Conservation (phyloP, 495 filamentous ascomycete genomes). For the Lepraria neglecta region DNA sequence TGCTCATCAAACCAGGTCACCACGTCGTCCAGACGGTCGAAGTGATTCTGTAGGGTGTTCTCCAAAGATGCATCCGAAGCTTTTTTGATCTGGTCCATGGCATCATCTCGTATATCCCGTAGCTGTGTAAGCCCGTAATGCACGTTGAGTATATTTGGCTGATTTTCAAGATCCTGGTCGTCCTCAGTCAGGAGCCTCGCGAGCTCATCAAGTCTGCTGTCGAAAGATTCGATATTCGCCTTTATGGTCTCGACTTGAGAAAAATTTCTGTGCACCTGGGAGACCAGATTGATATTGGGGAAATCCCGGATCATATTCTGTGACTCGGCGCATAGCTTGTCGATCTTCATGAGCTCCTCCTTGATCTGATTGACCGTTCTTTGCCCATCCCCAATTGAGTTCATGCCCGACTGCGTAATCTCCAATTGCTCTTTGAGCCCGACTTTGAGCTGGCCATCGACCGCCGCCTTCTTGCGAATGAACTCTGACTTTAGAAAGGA, state of each 20-base stretch:
- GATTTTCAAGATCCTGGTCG: constrained; percentile 76
- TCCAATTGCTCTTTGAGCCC: constrained; percentile 86
- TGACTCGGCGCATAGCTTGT: constrained; percentile 91
- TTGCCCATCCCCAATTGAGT: constrained; percentile 75
- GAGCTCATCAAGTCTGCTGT: constrained; percentile 63
- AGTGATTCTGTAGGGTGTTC: constrained; percentile 79
- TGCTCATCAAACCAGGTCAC: constrained; percentile 95
- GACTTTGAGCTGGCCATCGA: constrained; percentile 81
- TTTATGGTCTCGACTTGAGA: constrained; percentile 88
- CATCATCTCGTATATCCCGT: constrained; percentile 88
- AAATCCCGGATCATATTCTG: constrained; percentile 97
- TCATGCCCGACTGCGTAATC: constrained; percentile 87
- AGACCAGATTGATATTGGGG: constrained; percentile 88
- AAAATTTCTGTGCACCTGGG: constrained; percentile 91
- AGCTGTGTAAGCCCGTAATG: constrained; percentile 89
- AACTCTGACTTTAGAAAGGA: constrained; percentile 84
- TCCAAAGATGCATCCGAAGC: constrained; percentile 66
- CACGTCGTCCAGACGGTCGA: constrained; percentile 76
- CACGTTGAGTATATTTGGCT: constrained; percentile 80
- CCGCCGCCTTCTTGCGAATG: constrained; percentile 81
- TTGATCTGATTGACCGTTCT: constrained; percentile 81
- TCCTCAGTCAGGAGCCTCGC: constrained; percentile 72
- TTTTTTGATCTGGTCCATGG: constrained; percentile 86
- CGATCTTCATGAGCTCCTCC: constrained; percentile 97
- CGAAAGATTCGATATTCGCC: constrained; percentile 77